Evolutionary conservation across 768 basidiomycete genomes (phyloP), one percentile per base, ranked within the genome.

Genomic region (Agaricus blazei): DNA sequence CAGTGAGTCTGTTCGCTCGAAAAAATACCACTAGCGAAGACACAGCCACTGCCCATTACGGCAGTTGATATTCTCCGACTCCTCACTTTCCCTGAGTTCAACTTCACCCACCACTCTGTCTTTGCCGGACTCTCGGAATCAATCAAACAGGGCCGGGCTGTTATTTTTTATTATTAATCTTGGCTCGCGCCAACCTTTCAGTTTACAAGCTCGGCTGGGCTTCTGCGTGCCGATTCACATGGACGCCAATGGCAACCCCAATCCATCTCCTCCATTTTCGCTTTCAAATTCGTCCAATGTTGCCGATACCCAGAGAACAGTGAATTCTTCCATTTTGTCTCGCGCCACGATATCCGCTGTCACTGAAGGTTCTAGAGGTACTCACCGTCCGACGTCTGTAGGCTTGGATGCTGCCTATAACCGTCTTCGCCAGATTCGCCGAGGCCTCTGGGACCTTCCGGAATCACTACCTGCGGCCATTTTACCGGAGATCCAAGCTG

Each of bases 331-430:
- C 50, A 46, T 48, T 52, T 46, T 24, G 26, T 49, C 34, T 34
- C 58, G 23, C 52, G 31, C 54, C 56, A 48, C 57, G 53, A 48
- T 44, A n/a, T 40, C 54, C 54, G 47, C 48, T 19, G 31, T 50
- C 23, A 29, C 28, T 37, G 56, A 52, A 48, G 51, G 45, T 47
- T 51, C 69, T 59, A 40, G 53, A 54, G 41, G 67, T 36, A 68
- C 71, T 47, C 72, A 72, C 53, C 64, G 64, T 45, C 74, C 76
- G 53, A 79, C 81, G n/a, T 76, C 81, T 40, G 68, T 70, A n/a
- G 77, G 77, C 6, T 68, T 84, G 38, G 79, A 82, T 52, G 73
- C 75, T 36, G 82, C 80, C 23, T 82, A 80, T 65, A 74, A 71
- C 58, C 76, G 79, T 45, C 78, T 84, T 62, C 74, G 75, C 48